Conservation (phyloP, 2,329 filamentous ascomycete species). For the Fusarium xyrophilum region DNA sequence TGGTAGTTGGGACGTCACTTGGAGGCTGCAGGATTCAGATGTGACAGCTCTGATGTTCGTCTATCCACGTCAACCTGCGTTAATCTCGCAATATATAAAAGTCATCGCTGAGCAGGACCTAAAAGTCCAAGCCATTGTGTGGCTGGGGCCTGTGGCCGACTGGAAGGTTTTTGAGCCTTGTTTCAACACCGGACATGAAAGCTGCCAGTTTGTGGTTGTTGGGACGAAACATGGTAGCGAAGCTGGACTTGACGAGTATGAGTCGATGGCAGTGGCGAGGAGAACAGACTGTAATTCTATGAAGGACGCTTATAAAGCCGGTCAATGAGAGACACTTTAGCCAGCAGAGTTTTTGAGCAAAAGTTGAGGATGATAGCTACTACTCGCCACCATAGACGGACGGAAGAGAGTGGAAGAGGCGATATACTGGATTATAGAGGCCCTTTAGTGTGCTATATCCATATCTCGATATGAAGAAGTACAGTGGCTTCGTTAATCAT, state of each 20-base stretch:
- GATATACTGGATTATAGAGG: too few species aligned
- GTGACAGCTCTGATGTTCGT: slow-evolving; percentile 43
- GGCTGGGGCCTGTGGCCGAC: slow-evolving; percentile 40
- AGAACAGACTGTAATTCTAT: neutral
- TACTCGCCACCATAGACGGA: neutral
- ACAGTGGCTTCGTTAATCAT: neutral
- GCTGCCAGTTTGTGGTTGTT: slow-evolving; percentile 9
- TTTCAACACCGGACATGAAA: slow-evolving; percentile 9
- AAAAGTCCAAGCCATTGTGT: slow-evolving; percentile 26
- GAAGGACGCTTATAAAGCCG: neutral
- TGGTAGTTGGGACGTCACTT: slow-evolving; percentile 44
- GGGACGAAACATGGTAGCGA: slow-evolving; percentile 16
- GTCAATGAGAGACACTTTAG: neutral
- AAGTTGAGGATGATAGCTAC: neutral
- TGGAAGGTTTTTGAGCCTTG: slow-evolving; percentile 38
- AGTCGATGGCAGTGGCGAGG: slow-evolving; percentile 32
- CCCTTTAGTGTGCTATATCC: neutral
- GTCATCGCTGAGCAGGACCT: slow-evolving; percentile 1
- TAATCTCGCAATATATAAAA: slow-evolving; percentile 42
- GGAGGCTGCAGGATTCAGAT: slow-evolving; percentile 35
- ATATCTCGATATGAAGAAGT: neutral
- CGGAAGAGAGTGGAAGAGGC: neutral
- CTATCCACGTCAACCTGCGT: slow-evolving; percentile 44
- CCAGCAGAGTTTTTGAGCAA: neutral
- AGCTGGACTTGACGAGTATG: slow-evolving; percentile 33